Percentiles rank a stretch among this genome's conserved stretches.
These are phyloP conservation scores for Opeltia flavorubescens DNA, from an alignment of 495 filamentous ascomycete genomes.

Conservation along the genomic window DNA sequence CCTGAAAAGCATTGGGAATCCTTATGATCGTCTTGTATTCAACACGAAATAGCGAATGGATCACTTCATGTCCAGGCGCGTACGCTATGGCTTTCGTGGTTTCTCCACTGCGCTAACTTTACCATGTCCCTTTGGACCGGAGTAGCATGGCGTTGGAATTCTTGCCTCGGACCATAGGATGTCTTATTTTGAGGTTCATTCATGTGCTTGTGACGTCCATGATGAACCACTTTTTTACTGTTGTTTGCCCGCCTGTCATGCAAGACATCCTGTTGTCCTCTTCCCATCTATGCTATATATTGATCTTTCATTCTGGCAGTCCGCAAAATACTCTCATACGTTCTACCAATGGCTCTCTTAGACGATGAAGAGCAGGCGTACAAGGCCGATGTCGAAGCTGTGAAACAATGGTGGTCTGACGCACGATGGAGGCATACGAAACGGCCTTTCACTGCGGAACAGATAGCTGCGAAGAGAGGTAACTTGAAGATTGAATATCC, in stretches of 20 bases:
- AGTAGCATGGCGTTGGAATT: neutral
- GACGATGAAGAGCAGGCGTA: constrained; percentile 69
- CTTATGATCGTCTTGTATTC: too few relatives aligned
- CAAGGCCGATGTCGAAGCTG: constrained; percentile 64
- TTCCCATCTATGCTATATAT: neutral
- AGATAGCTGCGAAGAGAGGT: constrained; percentile 90
- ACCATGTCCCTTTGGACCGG: neutral
- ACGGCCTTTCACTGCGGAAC: constrained; percentile 86
- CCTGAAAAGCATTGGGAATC: too few relatives aligned
- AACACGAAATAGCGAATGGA: too few relatives aligned
- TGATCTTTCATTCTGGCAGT: neutral
- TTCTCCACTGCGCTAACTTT: neutral
- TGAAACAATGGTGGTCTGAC: constrained; percentile 90
- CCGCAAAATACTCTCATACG: constrained; percentile 4
- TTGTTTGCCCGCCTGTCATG: neutral
- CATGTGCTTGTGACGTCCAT: constrained; percentile 1
- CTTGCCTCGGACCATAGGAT: neutral
- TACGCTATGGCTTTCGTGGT: neutral
- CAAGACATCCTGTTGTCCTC: neutral
- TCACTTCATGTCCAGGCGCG: too few relatives aligned
- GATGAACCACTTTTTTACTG: too few relatives aligned
- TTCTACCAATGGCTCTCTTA: constrained; percentile 32
- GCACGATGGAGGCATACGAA: constrained; percentile 86
- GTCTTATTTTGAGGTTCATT: neutral
- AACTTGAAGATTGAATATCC: constrained; percentile 85